Percentiles rank a stretch among this genome's conserved stretches.
These are phyloP conservation scores for Rhododendron mucronatum DNA, from an alignment of 148 eudicot species.

Conservation along the genomic window DNA sequence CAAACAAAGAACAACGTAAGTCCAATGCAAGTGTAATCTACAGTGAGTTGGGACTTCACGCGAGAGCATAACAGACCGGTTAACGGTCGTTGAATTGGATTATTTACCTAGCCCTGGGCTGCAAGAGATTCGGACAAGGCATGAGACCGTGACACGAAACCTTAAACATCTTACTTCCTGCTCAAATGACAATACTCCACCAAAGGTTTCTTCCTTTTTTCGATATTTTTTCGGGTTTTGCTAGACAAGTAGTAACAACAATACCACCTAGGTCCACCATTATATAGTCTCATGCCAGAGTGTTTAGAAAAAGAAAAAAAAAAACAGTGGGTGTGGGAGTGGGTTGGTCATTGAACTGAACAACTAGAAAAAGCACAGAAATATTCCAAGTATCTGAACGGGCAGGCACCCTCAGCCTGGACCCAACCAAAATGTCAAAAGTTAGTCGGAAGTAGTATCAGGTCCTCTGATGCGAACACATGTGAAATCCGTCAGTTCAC, in stretches of 20 bases:
- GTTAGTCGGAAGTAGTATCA: neutral
- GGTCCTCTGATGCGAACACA: neutral
- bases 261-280: neutral
- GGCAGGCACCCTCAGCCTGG: neutral
- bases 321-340: neutral
- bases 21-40: neutral
- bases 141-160: conserved; percentile 13
- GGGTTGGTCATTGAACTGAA: no score
- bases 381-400: no score
- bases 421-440: conserved; percentile 6
- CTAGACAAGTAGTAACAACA: neutral
- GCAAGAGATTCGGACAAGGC: conserved; percentile 12
- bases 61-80: neutral
- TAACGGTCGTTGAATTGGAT: neutral
- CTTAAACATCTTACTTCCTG: conserved; percentile 18
- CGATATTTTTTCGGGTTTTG: neutral
- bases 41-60: neutral
- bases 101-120: conserved; percentile 29
- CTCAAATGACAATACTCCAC: neutral
- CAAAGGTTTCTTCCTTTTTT: neutral
- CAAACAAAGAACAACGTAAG: neutral
- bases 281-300: conserved; percentile 10
- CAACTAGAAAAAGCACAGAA: no score
- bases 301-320: neutral
- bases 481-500: neutral